Evolutionary conservation across 768 basidiomycete genomes (phyloP), one percentile per base, ranked within the genome.

Genomic region (Leccinum subgranulosum): DNA sequence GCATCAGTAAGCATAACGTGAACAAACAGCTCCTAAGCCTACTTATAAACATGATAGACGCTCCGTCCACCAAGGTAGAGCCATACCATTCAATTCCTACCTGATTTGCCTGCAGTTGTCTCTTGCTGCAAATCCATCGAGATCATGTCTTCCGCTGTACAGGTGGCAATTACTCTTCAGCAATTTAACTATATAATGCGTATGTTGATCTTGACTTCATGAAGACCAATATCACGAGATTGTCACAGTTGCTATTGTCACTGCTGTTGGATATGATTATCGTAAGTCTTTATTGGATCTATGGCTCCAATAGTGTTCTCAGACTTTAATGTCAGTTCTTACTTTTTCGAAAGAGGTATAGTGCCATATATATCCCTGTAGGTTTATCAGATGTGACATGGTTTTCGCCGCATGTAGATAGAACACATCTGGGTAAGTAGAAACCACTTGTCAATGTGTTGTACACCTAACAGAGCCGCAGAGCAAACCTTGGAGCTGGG

Each of bases 341-440:
- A 49, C 47, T 17, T 28, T 49, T 17, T 29, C 27, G 27, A n/a
- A 17, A 17, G 47, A 49, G 27, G 47, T 49, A 28, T n/a, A 27
- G 9, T 49, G 25, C 21, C 19, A 12, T 2, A 27, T 27, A 12
- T 3, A 15, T 28, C 8, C 8, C 21, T 14, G 46, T 47, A 2
- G 14, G 25, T 3, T 47, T 14, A 47, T 15, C 8, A 5, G 36
- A 25, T 27, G 23, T 27, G 23, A 28, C 25, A 27, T n/a, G 27
- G 19, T 15, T 21, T 8, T 23, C 23, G 3, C 12, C n/a, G 12
- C 47, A n/a, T 49, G 25, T 39, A 59, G 58, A 25, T 59, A 23
- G 50, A 59, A 27, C 39, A 59, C 21, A 33, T 59, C 4, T 59
- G 58, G 58, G 58, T 59, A n/a, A 33, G 55, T 21, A 7, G 3